Conservation (phyloP, 768 basidiomycete genomes). For the Boletus sp. region DNA sequence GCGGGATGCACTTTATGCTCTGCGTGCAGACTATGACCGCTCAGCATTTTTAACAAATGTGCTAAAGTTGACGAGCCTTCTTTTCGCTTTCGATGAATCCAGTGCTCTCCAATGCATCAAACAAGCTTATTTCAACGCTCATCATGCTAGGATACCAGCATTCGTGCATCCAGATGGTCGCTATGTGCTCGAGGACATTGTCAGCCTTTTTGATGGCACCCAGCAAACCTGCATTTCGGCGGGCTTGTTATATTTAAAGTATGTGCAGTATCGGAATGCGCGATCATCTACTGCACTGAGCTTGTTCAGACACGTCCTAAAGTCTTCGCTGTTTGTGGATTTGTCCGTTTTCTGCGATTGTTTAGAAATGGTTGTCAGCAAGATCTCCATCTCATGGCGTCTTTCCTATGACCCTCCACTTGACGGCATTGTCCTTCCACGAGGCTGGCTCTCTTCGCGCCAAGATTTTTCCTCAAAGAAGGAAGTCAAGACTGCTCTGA, state of each 20-base stretch:
- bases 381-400: conserved; percentile 36
- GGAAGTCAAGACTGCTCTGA: conserved; percentile 2
- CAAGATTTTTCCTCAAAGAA: conserved; percentile 14
- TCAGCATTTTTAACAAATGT: conserved; percentile 40
- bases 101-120: conserved; percentile 34
- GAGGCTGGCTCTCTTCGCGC: conserved; percentile 42
- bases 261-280: conserved; percentile 1
- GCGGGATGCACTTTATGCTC: conserved; percentile 35
- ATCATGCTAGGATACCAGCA: neutral
- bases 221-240: conserved; percentile 21
- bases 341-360: conserved; percentile 48
- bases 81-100: conserved; percentile 36
- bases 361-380: conserved; percentile 46
- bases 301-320: conserved; percentile 42
- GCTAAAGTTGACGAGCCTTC: conserved; percentile 36
- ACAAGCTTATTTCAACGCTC: conserved; percentile 27
- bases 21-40: conserved; percentile 14
- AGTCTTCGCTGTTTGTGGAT: conserved; percentile 36
- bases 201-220: conserved; percentile 27
- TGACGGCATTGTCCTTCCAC: conserved; percentile 51
- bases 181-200: conserved; percentile 34
- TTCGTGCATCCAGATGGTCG: conserved; percentile 14
- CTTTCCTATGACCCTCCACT: conserved; percentile 22
- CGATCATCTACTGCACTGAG: neutral
- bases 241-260: conserved; percentile 43